Percentiles rank a stretch among this genome's conserved stretches.
Evolutionary conservation across 768 basidiomycete genomes (phyloP).

Genomic region (Vishniacozyma victoriae): DNA sequence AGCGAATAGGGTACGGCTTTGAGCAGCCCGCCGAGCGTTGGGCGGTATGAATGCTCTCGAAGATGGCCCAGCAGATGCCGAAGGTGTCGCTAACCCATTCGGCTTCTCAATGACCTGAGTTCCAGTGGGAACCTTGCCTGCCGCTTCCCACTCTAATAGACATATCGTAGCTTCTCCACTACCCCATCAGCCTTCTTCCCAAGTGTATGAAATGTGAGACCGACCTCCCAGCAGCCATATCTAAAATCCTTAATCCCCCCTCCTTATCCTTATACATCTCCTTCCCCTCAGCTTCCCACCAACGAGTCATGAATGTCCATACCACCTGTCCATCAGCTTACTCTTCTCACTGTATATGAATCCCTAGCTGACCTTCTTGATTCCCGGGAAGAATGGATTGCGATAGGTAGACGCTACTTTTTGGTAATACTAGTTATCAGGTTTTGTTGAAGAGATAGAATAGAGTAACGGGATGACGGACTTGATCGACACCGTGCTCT

Average conservation of each 20-base stretch:
- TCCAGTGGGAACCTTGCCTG: conserved; percentile 34
- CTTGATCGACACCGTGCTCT: conserved; percentile 55
- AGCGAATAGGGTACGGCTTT: background rate
- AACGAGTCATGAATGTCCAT: conserved; percentile 46
- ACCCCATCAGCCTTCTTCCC: background rate
- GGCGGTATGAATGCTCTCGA: conserved; percentile 47
- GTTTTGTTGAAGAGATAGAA: background rate
- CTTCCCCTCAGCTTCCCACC: conserved; percentile 44
- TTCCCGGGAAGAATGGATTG: conserved; percentile 66
- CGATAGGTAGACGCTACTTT: conserved; percentile 65
- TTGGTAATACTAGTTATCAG: conserved; percentile 54
- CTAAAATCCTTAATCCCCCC: conserved; percentile 51
- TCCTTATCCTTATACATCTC: conserved; percentile 45
- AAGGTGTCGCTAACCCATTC: background rate
- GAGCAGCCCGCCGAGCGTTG: conserved; percentile 20
- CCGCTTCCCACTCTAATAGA: conserved; percentile 59
- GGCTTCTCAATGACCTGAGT: background rate
- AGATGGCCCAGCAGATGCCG: conserved; percentile 15
- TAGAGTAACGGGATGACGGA: background rate
- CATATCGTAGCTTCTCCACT: conserved; percentile 64
- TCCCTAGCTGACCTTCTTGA: conserved; percentile 52
- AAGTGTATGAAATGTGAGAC: background rate
- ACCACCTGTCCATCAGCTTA: conserved; percentile 2
- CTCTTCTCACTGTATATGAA: background rate
- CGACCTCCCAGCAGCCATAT: conserved; percentile 56